These are phyloP conservation scores for Cytospora paraplurivora DNA, from an alignment of 2,329 filamentous ascomycete genomes.

Conservation along the genomic window DNA sequence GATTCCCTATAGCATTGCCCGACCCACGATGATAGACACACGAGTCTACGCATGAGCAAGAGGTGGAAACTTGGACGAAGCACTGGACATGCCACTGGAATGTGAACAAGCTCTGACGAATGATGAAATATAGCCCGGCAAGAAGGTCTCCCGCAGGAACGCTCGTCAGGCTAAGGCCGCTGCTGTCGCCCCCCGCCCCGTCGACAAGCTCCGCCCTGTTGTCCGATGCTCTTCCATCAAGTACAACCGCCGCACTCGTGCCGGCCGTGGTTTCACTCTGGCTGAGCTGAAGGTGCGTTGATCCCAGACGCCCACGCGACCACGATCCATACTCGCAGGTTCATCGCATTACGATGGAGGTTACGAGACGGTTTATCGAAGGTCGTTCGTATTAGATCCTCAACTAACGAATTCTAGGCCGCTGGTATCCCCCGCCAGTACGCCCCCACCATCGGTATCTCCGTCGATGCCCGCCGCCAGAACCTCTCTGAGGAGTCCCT, in stretches of 20 bases:
- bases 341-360: not conserved
- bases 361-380: not conserved
- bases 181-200: slow-evolving; percentile 90
- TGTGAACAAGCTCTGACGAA: slow-evolving; percentile 39
- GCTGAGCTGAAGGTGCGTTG: slow-evolving; percentile 90
- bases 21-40: slow-evolving; percentile 20
- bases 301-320: not conserved
- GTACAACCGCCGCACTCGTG: slow-evolving; percentile 97
- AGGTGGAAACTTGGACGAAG: slow-evolving; percentile 1
- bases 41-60: not conserved
- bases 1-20: slow-evolving; percentile 35
- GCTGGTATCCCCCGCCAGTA: slow-evolving; percentile 93
- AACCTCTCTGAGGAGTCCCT: slow-evolving; percentile 97
- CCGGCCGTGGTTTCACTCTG: slow-evolving; percentile 96
- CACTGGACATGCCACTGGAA: not conserved
- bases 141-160: slow-evolving; percentile 90
- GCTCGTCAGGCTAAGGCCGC: slow-evolving; percentile 94
- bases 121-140: slow-evolving; percentile 71
- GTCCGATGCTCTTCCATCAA: slow-evolving; percentile 98
- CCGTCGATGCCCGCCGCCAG: slow-evolving; percentile 93
- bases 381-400: not conserved
- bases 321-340: not conserved
- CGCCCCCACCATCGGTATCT: slow-evolving; percentile 93
- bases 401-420: slow-evolving; percentile 65
- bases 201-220: slow-evolving; percentile 94